Base-by-base conservation (phyloP, 441 rosid genomes). In the Biscutella laevigata region DNA sequence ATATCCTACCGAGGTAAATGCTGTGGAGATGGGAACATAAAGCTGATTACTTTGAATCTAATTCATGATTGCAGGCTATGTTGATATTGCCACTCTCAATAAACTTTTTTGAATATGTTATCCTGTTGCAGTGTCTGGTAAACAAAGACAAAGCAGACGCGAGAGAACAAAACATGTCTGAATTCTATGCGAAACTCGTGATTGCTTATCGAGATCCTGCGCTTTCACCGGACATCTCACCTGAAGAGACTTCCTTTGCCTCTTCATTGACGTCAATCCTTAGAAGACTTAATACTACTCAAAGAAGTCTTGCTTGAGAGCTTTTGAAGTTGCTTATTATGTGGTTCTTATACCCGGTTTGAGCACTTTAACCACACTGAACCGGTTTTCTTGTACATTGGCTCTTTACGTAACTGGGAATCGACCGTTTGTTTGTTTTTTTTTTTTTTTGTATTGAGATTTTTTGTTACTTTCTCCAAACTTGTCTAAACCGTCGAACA, bases 141-240 rank as follows among this genome's bases (percentile, higher is more conserved):
- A 84, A 74, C 79, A 87, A 78, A 69, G 98, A 84, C 64, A 80
- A 44, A 66, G 75, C 66, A 60, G 83, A 84, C 67, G 72, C 67
- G 69, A 75, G 75, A 40, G 82, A 81, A 10, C 75, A 78, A 13
- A 43, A 53, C 15, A 83, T 87, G 71, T 25, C 71, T 3, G 88
- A 78, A 45, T 87, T 87, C 60, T 79, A 69, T 30, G 64, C 77
- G 3, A 67, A 81, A 41, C 67, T 91, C 29, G 74, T 68, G 1
- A 71, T 76, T 25, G 83, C 92, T 12, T 91, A 87, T 59, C 68
- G 62, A 30, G 95, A 85, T 77, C 96, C 96, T 37, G 83, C 90
- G 16, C 53, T 80, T 66, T 68, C 76, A 38, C 34, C 75, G 14
- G 74, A 49, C 66, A 50, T 39, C 2, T 77, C 79, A 35, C 69